A percentile compares a stretch with the other conserved stretches of the same genome.
phyloP scores from a whole-genome alignment of 2,329 filamentous ascomycete genomes.

The Monosporascus ibericus region DNA sequence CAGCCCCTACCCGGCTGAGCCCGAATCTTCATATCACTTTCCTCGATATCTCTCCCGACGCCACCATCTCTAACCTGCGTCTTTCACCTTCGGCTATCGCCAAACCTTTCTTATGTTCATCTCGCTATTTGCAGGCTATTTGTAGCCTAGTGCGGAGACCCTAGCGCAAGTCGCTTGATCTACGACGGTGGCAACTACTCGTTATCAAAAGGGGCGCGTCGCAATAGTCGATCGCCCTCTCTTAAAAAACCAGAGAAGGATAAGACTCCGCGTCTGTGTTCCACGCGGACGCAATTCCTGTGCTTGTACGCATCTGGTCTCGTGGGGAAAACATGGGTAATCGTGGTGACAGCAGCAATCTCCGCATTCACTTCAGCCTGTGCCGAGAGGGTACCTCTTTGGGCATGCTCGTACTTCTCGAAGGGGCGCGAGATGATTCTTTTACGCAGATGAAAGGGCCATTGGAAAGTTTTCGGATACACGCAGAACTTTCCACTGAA shows the following conservation, averaged over 20 bases:
- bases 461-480: conserved; percentile 26
- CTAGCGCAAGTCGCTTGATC: conserved; percentile 11
- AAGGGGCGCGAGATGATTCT: conserved; percentile 29
- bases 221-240: conserved; percentile 6
- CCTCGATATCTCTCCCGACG: conserved; percentile 7
- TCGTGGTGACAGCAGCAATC: conserved; percentile 35
- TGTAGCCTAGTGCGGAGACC: conserved; percentile 2
- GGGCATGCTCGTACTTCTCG: conserved; percentile 30
- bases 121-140: conserved; percentile 5
- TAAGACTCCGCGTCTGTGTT: conserved; percentile 26
- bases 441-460: conserved; percentile 17
- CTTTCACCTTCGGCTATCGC: conserved; percentile 4
- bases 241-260: conserved; percentile 12
- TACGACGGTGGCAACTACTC: conserved; percentile 1
- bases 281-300: conserved; percentile 31
- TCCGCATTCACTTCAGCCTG: conserved; percentile 26
- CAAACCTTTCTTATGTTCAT: conserved; percentile 4
- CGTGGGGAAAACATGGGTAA: conserved; percentile 30
- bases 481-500: conserved; percentile 28
- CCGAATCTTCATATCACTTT: not conserved
- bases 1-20: not conserved
- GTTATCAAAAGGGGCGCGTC: conserved; percentile 5
- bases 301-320: conserved; percentile 33
- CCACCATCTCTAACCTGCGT: conserved; percentile 6
- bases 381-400: conserved; percentile 15